Evolutionary conservation across 495 filamentous ascomycete genomes (phyloP).

Genomic region (Astrothelium subdiscretum): DNA sequence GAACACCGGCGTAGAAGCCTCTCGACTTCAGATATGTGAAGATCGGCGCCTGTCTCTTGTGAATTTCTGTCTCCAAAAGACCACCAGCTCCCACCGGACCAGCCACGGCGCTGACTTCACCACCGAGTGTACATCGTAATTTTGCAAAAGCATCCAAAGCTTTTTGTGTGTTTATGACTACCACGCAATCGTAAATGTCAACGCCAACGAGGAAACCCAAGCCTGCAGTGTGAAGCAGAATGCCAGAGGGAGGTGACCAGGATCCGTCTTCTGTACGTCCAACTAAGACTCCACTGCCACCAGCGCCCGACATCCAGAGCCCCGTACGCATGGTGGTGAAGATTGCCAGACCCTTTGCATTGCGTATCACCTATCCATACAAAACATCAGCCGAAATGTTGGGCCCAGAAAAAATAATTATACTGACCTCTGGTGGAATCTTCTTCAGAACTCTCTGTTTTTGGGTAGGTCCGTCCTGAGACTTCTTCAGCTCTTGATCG

Average conservation of each 20-base stretch:
- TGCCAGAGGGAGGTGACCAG: conserved; percentile 82
- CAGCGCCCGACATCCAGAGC: conserved; percentile 80
- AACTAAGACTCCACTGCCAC: conserved; percentile 71
- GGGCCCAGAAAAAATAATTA: neutral
- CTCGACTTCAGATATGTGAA: conserved; percentile 83
- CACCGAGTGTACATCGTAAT: conserved; percentile 63
- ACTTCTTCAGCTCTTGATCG: conserved; percentile 29
- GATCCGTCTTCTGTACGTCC: conserved; percentile 68
- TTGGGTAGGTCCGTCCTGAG: conserved; percentile 45
- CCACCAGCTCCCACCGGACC: conserved; percentile 71
- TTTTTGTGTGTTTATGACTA: conserved; percentile 75
- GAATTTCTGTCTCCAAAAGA: conserved; percentile 59
- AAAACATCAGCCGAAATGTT: neutral
- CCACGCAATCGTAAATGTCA: conserved; percentile 86
- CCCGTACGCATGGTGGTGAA: conserved; percentile 92
- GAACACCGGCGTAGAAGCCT: conserved; percentile 71
- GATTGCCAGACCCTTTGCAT: conserved; percentile 76
- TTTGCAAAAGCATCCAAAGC: conserved; percentile 72
- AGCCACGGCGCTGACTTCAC: conserved; percentile 62
- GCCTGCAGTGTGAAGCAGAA: conserved; percentile 75
- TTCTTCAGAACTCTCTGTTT: conserved; percentile 67
- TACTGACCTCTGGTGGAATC: conserved; percentile 52
- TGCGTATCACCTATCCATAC: conserved; percentile 52
- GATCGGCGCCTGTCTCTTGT: conserved; percentile 59
- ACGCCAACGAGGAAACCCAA: conserved; percentile 82